Base-by-base conservation (phyloP, 306 rosid genomes). In the Mimosa bimucronata region DNA sequence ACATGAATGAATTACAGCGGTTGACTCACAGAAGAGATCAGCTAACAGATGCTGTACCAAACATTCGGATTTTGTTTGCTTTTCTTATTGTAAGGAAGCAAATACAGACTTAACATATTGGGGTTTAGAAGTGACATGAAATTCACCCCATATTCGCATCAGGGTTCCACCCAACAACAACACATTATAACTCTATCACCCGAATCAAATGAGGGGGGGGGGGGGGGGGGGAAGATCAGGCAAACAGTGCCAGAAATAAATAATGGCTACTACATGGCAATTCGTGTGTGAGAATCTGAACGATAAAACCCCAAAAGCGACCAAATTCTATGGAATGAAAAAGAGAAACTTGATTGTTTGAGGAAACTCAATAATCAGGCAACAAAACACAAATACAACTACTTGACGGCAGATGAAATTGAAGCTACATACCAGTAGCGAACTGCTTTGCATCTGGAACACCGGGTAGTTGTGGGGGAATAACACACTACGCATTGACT, bases 361-460 rank as follows among this genome's bases (percentile, higher is more conserved):
- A 62, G 6, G 16, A 28, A 75, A 78, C 25, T 38, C 10, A 13
- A 18, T n/a, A 7, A 65, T 21, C 16, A 61, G 83, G 31, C 66
- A 83, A n/a, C 34, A 55, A 74, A 42, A 26, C 16, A 31, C 21
- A 45, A 52, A 34, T 58, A 8, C 19, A 62, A 67, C 44, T 21
- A 26, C 44, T 7, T 60, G 45, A 38, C 0, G 4, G 23, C 34
- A 38, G 53, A 30, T 9, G 45, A n/a, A 40, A 1, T 25, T 2
- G 29, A 29, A 13, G 78, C 57, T 11, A 78, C 89, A 13, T 84
- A 94, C 97, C 98, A 94, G 89, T 94, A 94, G 5, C 92, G 97
- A 77, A 91, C 95, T 19, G 90, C 88, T 86, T 91, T 94, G 85
- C 98, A 94, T 71, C 83, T 87, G 23, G 97, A 85, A 42, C 98